phyloP scores from a whole-genome alignment of 768 basidiomycete genomes.

The Kwoniella dendrophila region DNA sequence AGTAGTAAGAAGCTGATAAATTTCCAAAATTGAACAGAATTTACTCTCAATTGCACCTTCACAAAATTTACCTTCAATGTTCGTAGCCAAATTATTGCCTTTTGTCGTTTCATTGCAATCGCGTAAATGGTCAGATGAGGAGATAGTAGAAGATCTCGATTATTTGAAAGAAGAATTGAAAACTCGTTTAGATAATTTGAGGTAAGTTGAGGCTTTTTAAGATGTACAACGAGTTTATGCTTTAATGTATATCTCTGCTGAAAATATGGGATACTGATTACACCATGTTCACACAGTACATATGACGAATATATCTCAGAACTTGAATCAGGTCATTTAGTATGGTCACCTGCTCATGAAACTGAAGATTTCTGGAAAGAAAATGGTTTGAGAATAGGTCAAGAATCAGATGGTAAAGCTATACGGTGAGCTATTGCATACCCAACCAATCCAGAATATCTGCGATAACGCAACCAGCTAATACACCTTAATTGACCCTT shows the following conservation, averaged over 20 bases:
- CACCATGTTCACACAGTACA: slow-evolving; percentile 62
- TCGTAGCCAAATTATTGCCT: slow-evolving; percentile 80
- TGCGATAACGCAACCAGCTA: no score
- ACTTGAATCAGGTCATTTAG: slow-evolving; percentile 81
- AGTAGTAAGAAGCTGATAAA: neutral
- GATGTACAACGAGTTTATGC: no score
- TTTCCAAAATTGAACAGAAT: slow-evolving; percentile 63
- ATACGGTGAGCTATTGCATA: slow-evolving; percentile 65
- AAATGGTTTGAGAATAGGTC: slow-evolving; percentile 77
- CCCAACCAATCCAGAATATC: neutral
- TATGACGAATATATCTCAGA: slow-evolving; percentile 96
- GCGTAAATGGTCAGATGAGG: slow-evolving; percentile 93
- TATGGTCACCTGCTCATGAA: slow-evolving; percentile 95
- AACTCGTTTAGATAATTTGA: slow-evolving; percentile 80
- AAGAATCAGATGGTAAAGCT: slow-evolving; percentile 79
- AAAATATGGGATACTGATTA: no score
- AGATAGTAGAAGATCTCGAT: slow-evolving; percentile 86
- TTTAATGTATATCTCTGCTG: no score
- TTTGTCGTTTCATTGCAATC: slow-evolving; percentile 79
- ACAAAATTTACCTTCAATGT: slow-evolving; percentile 88
- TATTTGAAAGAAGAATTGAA: slow-evolving; percentile 86
- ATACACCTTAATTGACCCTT: neutral
- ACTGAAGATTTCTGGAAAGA: slow-evolving; percentile 98
- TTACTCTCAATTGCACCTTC: slow-evolving; percentile 83
- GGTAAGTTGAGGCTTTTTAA: no score